Evolutionary conservation across 2,329 filamentous ascomycete genomes (phyloP).

Genomic region (Fusarium continuum): DNA sequence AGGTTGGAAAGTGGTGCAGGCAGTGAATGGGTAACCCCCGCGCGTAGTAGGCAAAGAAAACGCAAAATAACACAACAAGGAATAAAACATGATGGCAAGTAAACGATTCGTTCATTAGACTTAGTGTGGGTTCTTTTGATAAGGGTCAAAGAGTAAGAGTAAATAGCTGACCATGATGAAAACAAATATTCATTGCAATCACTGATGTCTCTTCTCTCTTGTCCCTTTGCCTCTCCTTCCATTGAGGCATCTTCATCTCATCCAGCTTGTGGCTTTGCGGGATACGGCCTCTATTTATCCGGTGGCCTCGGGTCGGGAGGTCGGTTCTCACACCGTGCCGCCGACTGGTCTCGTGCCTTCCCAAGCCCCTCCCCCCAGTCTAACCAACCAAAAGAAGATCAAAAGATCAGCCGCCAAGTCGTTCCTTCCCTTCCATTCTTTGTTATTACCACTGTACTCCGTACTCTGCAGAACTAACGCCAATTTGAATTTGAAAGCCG

Average conservation of each 20-base stretch:
- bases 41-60: background rate
- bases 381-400: conserved; percentile 22
- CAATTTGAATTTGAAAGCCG: conserved; percentile 35
- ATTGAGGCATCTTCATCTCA: too few relatives aligned
- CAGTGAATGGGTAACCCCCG: conserved; percentile 26
- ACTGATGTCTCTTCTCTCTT: conserved; percentile 4
- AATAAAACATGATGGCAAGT: background rate
- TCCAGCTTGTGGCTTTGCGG: background rate
- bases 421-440: background rate
- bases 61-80: background rate
- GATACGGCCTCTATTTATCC: conserved; percentile 27
- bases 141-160: background rate
- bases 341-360: conserved; percentile 22
- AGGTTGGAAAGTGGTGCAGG: background rate
- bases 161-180: background rate
- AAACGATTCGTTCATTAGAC: too few relatives aligned
- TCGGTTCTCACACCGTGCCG: conserved; percentile 8
- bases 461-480: conserved; percentile 2
- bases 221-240: too few relatives aligned
- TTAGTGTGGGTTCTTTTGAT: too few relatives aligned
- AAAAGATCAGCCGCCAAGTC: conserved; percentile 22
- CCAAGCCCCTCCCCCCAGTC: background rate
- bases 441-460: conserved; percentile 6
- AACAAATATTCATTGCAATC: background rate
- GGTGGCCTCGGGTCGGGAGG: conserved; percentile 5